Base-by-base conservation (phyloP, 2,329 filamentous ascomycete species). In the Fusarium euwallaceae region DNA sequence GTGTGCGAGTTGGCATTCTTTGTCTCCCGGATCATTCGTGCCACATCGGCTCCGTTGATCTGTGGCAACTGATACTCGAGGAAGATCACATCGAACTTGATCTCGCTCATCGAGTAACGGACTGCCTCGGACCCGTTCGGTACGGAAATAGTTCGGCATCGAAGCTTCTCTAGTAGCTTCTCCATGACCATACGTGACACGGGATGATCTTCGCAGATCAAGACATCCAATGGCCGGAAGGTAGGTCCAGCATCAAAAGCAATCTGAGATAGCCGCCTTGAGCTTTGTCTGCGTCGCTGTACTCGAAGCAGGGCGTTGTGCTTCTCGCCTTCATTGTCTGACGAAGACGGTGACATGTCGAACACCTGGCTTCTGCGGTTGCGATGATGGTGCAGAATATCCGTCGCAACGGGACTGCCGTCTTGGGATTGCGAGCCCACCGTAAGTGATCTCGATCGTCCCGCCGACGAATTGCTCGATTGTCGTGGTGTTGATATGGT, bases 141-240 rank as follows among this genome's bases (percentile, higher is more conserved):
- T 6, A 97, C 96, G 4, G 94, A 95, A 78, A 99, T 97, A 10
- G 96, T 98, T 48, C 97, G 94, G 79, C 97, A 99, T 39, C 95
- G 93, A 39, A 98, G 87, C 84, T 98, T 99, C 82, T 99, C 97
- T 62, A 99, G 88, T 9, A 99, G 86, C 78, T 97, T 97, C 81
- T 99, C 97, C 96, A 99, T 98, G n/a, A 99, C 96, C 86, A 99
- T 92, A 24, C 96, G 91, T 7, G 97, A 98, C 5, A 99, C 96
- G 0, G 97, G 97, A 81, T 99, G 97, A 79, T 99, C 97, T 84
- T 99, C 97, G 81, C 97, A 98, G 61, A 99, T 97, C 61, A 99
- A 87, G 7, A 99, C 93, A 82, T 99, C 97, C 61, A 99, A 85
- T 2, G 97, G 95, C 34, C 97, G 90, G 84, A 98, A 99, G 39